A percentile compares a stretch with the other conserved stretches of the same genome.
phyloP scores from a whole-genome alignment of 2,329 filamentous ascomycete genomes.

The Sphaerostilbella broomeana region DNA sequence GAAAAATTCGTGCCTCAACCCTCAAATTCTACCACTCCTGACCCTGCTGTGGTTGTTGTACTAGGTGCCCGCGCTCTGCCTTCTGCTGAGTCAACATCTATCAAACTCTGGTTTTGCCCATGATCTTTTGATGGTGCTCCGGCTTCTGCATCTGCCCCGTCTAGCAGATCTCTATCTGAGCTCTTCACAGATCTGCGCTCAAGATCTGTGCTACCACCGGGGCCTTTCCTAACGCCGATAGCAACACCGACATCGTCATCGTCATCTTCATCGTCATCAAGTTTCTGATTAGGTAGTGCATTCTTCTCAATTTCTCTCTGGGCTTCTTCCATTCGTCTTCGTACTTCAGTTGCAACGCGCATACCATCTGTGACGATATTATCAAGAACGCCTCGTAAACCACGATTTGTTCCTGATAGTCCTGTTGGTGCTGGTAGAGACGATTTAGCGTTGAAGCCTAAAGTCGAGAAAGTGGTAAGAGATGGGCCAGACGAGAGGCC shows the following conservation, averaged over 20 bases:
- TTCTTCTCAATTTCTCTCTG: conserved; percentile 86
- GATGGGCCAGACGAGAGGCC: conserved; percentile 44
- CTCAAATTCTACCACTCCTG: conserved; percentile 38
- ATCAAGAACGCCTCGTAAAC: conserved; percentile 86
- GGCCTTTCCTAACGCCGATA: conserved; percentile 33
- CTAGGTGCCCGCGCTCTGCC: conserved; percentile 23
- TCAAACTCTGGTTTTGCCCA: conserved; percentile 27
- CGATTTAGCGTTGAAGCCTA: conserved; percentile 48
- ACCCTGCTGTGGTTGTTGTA: conserved; percentile 24
- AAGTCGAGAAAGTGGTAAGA: conserved; percentile 78
- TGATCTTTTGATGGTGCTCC: conserved; percentile 35
- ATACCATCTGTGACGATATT: conserved; percentile 98
- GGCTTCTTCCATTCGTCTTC: conserved; percentile 89
- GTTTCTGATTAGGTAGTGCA: conserved; percentile 54
- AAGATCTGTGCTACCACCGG: conserved; percentile 41
- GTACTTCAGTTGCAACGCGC: conserved; percentile 88
- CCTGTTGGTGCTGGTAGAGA: conserved; percentile 33
- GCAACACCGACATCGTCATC: conserved; percentile 47
- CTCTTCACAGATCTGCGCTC: conserved; percentile 59
- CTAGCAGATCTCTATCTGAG: conserved; percentile 63
- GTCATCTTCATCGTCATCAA: conserved; percentile 67
- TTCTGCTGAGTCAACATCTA: conserved; percentile 27
- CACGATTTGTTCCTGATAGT: conserved; percentile 52
- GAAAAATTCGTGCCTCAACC: conserved; percentile 22
- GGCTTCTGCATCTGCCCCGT: conserved; percentile 67